These are phyloP conservation scores for Tilletia walkeri DNA, from an alignment of 1,284 basidiomycete species.

Conservation along the genomic window DNA sequence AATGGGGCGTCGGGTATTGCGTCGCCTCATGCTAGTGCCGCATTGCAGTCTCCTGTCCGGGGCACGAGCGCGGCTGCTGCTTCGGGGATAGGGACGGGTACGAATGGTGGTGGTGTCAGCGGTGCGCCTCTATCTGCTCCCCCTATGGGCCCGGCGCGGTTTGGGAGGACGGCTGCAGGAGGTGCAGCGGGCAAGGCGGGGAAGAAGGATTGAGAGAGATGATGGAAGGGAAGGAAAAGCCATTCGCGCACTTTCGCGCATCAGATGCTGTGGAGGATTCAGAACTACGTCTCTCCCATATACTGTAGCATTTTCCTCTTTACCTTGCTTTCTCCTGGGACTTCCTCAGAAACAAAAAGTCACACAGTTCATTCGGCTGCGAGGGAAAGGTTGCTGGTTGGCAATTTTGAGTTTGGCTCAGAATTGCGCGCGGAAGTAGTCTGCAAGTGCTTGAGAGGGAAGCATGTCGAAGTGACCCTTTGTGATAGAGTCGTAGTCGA, in stretches of 20 bases:
- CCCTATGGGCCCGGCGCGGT: neutral
- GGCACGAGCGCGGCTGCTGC: slow-evolving; percentile 5
- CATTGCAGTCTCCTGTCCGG: neutral
- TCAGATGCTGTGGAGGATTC: neutral
- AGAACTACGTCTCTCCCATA: neutral
- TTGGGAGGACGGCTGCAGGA: neutral
- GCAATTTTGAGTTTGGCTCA: neutral
- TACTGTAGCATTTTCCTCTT: slow-evolving; percentile 3
- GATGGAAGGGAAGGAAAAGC: neutral
- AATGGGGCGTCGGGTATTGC: neutral
- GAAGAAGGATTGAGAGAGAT: neutral
- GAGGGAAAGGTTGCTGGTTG: neutral
- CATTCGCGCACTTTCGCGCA: too few species aligned
- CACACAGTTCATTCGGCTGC: neutral
- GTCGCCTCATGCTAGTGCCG: neutral
- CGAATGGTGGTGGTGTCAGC: neutral
- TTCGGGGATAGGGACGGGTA: neutral
- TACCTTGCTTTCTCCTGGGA: neutral
- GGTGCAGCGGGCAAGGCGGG: neutral
- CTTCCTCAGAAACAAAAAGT: neutral
- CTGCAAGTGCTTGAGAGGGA: neutral
- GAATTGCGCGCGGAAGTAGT: slow-evolving; percentile 2
- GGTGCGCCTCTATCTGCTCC: neutral
- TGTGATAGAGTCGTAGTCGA: slow-evolving; percentile 2
- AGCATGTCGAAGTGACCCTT: slow-evolving; percentile 2